These are phyloP conservation scores for Setomelanomma holmii DNA, from an alignment of 2,329 filamentous ascomycete genomes.

Conservation along the genomic window DNA sequence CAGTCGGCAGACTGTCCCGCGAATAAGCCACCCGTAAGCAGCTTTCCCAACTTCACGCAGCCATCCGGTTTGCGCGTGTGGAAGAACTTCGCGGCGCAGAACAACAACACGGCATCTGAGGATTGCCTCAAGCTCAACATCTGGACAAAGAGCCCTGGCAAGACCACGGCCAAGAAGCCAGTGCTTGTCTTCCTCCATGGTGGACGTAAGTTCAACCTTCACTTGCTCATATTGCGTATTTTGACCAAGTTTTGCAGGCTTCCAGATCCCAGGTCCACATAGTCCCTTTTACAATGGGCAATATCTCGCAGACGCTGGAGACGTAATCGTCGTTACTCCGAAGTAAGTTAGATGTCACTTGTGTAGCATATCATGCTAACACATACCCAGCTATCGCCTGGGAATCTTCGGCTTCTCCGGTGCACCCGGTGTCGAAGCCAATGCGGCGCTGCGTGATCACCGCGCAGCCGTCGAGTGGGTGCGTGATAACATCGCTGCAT, in stretches of 20 bases:
- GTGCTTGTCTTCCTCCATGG: conserved; percentile 40
- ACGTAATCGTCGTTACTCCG: conserved; percentile 40
- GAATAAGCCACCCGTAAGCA: conserved; percentile 30
- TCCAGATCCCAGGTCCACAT: conserved; percentile 33
- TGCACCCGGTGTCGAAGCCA: conserved; percentile 43
- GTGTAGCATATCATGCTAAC: background rate
- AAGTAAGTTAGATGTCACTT: conserved; percentile 22
- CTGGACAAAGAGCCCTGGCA: conserved; percentile 30
- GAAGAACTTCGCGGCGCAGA: conserved; percentile 37
- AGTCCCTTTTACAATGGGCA: conserved; percentile 38
- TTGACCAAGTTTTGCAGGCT: conserved; percentile 18
- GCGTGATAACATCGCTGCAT: conserved; percentile 49
- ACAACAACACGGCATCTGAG: conserved; percentile 29
- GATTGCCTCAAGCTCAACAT: conserved; percentile 42
- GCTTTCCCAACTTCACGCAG: conserved; percentile 35
- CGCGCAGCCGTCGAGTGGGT: conserved; percentile 48
- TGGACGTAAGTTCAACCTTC: conserved; percentile 24
- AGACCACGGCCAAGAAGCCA: conserved; percentile 29
- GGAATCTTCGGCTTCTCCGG: conserved; percentile 51
- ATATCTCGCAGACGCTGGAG: conserved; percentile 34
- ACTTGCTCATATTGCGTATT: too few relatives aligned
- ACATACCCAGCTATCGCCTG: conserved; percentile 40
- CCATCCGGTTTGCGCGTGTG: conserved; percentile 32
- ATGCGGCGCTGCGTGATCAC: conserved; percentile 45
- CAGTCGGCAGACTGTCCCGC: conserved; percentile 34